Percentiles rank a stretch among this genome's conserved stretches.
phyloP scores from a whole-genome alignment of 176 grass and related monocot genomes.

The Aechmea fasciata region DNA sequence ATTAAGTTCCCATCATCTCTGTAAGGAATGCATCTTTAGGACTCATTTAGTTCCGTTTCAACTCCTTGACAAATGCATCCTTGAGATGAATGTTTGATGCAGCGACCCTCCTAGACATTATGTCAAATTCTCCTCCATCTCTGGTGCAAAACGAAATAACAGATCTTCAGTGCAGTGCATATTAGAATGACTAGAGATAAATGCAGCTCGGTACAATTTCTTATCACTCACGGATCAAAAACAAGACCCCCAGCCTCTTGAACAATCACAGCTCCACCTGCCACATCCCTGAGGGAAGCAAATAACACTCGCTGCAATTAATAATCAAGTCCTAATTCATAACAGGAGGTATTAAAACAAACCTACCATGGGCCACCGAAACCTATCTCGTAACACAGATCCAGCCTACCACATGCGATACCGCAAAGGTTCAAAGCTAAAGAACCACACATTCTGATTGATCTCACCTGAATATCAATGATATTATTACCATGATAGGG shows the following conservation, averaged over 20 bases:
- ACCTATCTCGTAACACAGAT: slow-evolving; percentile 93
- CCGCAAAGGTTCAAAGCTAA: slow-evolving; percentile 89
- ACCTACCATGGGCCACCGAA: slow-evolving; percentile 90
- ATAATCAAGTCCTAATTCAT: not conserved
- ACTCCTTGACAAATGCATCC: slow-evolving; percentile 50
- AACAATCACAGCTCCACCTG: slow-evolving; percentile 83
- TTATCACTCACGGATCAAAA: slow-evolving; percentile 72
- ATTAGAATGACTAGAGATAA: not conserved
- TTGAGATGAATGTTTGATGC: slow-evolving; percentile 76
- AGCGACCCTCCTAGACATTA: slow-evolving; percentile 60
- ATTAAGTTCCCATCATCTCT: not conserved
- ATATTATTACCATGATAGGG: slow-evolving; percentile 7
- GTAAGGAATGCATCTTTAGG: not conserved
- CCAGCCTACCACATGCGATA: slow-evolving; percentile 85
- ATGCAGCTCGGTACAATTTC: too few relatives aligned
- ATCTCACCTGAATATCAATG: slow-evolving; percentile 57
- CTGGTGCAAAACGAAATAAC: slow-evolving; percentile 25
- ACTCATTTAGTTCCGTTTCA: slow-evolving; percentile 1
- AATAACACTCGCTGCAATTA: slow-evolving; percentile 3
- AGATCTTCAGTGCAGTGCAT: not conserved
- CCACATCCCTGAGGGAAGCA: slow-evolving; percentile 61
- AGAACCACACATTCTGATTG: slow-evolving; percentile 88
- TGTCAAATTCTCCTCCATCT: slow-evolving; percentile 59
- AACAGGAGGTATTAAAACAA: not conserved
- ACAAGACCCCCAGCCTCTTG: slow-evolving; percentile 83